Conservation (phyloP, 1,284 basidiomycete species). For the Ustilago bromivora region DNA sequence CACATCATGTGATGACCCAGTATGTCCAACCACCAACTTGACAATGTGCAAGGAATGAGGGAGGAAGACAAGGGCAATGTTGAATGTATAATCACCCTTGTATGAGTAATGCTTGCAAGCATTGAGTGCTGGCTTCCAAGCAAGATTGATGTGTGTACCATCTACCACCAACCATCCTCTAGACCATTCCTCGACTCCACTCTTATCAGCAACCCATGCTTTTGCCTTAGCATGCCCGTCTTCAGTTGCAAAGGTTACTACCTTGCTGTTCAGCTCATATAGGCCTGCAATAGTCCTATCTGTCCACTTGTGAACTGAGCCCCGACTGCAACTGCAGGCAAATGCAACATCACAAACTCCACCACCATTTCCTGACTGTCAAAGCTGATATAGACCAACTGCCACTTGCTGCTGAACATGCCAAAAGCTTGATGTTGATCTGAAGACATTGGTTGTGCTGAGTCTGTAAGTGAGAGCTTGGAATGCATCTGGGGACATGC, state of each 20-base stretch:
- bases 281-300: neutral
- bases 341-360: neutral
- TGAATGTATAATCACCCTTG: too few species aligned
- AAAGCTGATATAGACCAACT: neutral
- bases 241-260: neutral
- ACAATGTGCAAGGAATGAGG: too few species aligned
- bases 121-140: too few species aligned
- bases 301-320: neutral
- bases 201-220: neutral
- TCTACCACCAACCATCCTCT: neutral
- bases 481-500: neutral
- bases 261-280: neutral
- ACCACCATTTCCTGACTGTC: neutral
- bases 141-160: too few species aligned
- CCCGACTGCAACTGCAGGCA: neutral
- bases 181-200: neutral
- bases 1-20: too few species aligned
- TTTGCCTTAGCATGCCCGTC: neutral
- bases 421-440: neutral
- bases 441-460: neutral
- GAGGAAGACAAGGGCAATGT: too few species aligned
- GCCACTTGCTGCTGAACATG: neutral
- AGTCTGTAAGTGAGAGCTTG: neutral
- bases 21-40: too few species aligned
- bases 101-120: too few species aligned